A percentile compares a stretch with the other conserved stretches of the same genome.
Conservation (phyloP, 305 asterid species). For the Andrographis paniculata region DNA sequence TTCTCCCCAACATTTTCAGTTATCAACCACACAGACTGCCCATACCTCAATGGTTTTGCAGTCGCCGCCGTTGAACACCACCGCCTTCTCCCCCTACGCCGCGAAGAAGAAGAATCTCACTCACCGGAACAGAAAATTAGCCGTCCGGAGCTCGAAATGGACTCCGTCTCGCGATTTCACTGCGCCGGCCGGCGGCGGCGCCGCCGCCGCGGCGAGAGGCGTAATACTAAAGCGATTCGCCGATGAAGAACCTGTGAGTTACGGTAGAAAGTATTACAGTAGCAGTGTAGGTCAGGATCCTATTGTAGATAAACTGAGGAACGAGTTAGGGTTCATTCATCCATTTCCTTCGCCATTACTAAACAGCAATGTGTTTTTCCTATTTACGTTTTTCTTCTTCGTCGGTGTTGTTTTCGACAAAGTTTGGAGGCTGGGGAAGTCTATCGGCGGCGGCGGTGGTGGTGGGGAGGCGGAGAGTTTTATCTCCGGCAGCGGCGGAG, state of each 20-base stretch:
- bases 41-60: slow-evolving; percentile 48
- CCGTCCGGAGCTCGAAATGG: slow-evolving; percentile 33
- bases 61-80: slow-evolving; percentile 27
- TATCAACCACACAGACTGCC: slow-evolving; percentile 21
- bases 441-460: slow-evolving; percentile 22
- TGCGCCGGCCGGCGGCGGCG: slow-evolving; percentile 29
- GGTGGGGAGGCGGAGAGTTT: slow-evolving; percentile 29
- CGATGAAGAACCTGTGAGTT: slow-evolving; percentile 24
- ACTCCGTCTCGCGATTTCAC: slow-evolving; percentile 25
- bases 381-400: slow-evolving; percentile 78
- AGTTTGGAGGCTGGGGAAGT: slow-evolving; percentile 76
- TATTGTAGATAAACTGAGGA: slow-evolving; percentile 57
- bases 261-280: slow-evolving; percentile 31
- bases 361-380: slow-evolving; percentile 53
- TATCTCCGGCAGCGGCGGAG: too few relatives aligned
- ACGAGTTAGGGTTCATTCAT: slow-evolving; percentile 63
- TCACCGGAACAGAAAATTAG: slow-evolving; percentile 13
- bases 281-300: slow-evolving; percentile 48
- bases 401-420: slow-evolving; percentile 92
- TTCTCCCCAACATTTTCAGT: slow-evolving; percentile 18
- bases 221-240: slow-evolving; percentile 45
- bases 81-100: slow-evolving; percentile 31
- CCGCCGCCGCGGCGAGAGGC: slow-evolving; percentile 32
- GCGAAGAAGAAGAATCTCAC: too few relatives aligned
- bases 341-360: slow-evolving; percentile 69